A percentile compares a stretch with the other conserved stretches of the same genome.
These are phyloP conservation scores for Candida mattraensis DNA, from an alignment of 805 yeast species.

Conservation along the genomic window DNA sequence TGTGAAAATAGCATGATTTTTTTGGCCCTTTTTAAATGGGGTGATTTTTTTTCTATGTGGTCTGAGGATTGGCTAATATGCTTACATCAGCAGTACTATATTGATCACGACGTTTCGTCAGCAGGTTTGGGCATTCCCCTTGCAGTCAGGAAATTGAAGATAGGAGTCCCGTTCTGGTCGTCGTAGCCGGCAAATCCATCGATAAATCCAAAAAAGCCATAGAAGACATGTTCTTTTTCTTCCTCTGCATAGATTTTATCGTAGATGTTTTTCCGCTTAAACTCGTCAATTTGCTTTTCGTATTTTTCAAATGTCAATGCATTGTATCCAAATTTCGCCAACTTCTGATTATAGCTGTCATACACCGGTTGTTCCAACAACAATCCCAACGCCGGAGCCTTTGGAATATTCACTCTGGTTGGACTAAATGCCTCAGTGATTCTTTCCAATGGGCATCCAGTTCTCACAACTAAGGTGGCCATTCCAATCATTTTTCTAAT, in stretches of 20 bases:
- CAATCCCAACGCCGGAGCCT: conserved; percentile 95
- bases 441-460: conserved; percentile 78
- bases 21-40: conserved; percentile 6
- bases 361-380: conserved; percentile 90
- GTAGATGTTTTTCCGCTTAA: conserved; percentile 85
- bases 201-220: conserved; percentile 87
- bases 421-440: conserved; percentile 75
- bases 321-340: conserved; percentile 75
- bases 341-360: conserved; percentile 73
- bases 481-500: conserved; percentile 97
- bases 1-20: conserved; percentile 1
- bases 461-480: conserved; percentile 83
- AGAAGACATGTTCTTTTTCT: conserved; percentile 79
- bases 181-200: conserved; percentile 71
- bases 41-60: conserved; percentile 8
- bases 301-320: conserved; percentile 67
- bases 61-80: too few species aligned
- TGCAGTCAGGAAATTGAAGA: conserved; percentile 58
- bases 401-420: conserved; percentile 83
- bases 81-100: too few species aligned
- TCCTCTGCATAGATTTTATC: conserved; percentile 93
- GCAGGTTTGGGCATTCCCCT: conserved; percentile 37
- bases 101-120: conserved; percentile 2
- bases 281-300: conserved; percentile 71
- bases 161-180: conserved; percentile 48